Evolutionary conservation across 148 eudicot genomes (phyloP), one percentile per base, ranked within the genome.

Genomic region (Rhododendron ferrugineum): DNA sequence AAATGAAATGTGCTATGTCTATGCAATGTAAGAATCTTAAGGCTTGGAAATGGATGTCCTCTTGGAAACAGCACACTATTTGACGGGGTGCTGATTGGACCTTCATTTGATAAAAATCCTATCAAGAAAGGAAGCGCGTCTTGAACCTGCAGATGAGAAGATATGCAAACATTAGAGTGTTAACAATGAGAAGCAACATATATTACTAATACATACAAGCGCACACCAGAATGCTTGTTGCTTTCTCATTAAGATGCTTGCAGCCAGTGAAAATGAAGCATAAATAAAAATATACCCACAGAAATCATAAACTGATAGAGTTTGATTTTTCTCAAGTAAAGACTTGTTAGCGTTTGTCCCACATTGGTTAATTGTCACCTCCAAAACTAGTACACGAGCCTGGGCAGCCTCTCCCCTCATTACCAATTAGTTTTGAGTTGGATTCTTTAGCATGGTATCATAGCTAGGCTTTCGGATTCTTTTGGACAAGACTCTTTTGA

Each of bases 101-200:
- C 93, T 86, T 90, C 91, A 86, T 90, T 93, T 73, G 89, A 85
- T 85, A 87, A 81, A 76, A 97, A 84, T 72, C 95, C 96, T 44
- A 97, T 88, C 44, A 94, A 91, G 89, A 94, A 97, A 72, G 99
- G 98, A 86, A 93, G 89, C 30, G 93, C 89, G 86, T 94, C 99
- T 86, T 92, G 94, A 76, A 95, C 94, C 99, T 95, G 93, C 49
- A 90, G 84, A 84, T 54, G 52, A 83, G 34, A 83, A 86, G 36
- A 81, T 44, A 62, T 82, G 77, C 44, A 78, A 87, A 73, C 26
- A 73, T 83, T 74, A 85, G 30, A 60, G 75, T 54, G 18, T 84
- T 44, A 30, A 68, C 22, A 28, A 68, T 11, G 36, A 66, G 42
- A 74, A 87, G 22, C 18, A 77, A 54, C 13, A 49, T 30, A 20